phyloP scores from a whole-genome alignment of 148 eudicot species.

The Rhododendron ovatum region DNA sequence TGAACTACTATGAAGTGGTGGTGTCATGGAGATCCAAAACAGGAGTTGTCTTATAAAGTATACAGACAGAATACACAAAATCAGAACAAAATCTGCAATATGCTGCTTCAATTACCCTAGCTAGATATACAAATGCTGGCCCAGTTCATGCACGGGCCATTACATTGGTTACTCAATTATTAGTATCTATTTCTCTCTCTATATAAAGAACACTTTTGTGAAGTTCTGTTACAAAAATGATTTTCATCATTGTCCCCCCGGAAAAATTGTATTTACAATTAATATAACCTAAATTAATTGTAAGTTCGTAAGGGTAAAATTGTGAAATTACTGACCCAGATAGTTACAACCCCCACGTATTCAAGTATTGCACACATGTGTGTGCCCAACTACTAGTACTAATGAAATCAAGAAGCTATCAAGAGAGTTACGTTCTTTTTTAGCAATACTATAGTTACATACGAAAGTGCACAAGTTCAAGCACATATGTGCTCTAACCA shows the following conservation, averaged over 20 bases:
- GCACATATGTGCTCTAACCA: neutral
- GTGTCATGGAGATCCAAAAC: neutral
- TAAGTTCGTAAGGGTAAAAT: no score
- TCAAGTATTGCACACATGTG: no score
- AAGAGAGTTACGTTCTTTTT: neutral
- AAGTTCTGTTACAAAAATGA: neutral
- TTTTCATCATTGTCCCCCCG: no score
- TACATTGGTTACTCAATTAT: neutral
- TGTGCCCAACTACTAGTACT: neutral
- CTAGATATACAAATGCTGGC: neutral
- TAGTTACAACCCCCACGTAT: no score
- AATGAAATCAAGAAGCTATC: no score
- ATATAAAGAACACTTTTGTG: neutral
- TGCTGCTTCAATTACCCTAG: neutral
- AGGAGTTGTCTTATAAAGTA: neutral
- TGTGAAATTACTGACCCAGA: neutral
- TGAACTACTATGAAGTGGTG: neutral
- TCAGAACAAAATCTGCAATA: neutral
- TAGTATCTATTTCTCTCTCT: no score
- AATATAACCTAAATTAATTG: no score
- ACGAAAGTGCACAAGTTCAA: neutral
- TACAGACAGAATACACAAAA: neutral
- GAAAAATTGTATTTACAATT: no score
- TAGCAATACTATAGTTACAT: neutral
- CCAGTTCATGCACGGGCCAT: neutral